These are phyloP conservation scores for Curvularia eragrostidis DNA, from an alignment of 2,329 filamentous ascomycete species.

Conservation along the genomic window DNA sequence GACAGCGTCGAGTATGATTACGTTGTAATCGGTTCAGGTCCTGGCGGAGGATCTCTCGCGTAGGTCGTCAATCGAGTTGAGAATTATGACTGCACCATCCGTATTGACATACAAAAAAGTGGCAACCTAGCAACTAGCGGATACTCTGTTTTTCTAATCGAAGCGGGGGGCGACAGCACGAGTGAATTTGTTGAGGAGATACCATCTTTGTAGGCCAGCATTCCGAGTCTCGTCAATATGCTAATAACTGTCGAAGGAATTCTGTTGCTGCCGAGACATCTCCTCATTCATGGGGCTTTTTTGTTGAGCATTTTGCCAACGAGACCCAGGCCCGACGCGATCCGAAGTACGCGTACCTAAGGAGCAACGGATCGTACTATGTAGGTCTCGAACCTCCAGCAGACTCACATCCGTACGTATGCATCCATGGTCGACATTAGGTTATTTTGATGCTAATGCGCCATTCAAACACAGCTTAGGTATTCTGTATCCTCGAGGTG, in stretches of 20 bases:
- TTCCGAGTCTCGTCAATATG: neutral
- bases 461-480: neutral
- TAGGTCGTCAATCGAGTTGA: neutral
- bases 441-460: neutral
- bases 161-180: neutral
- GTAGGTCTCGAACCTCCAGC: neutral
- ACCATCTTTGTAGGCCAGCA: neutral
- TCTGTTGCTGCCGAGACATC: neutral
- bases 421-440: neutral
- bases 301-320: neutral
- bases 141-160: neutral
- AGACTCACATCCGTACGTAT: neutral
- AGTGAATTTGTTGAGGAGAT: neutral
- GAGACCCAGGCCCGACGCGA: constrained; percentile 1
- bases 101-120: neutral
- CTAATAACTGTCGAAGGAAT: neutral
- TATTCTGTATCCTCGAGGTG: constrained; percentile 1
- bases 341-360: neutral
- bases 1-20: neutral
- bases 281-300: constrained; percentile 1
- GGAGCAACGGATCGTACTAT: constrained; percentile 1
- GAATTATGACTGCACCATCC: neutral
- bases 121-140: neutral
- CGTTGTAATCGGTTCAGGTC: neutral
- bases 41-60: constrained; percentile 1